Percentiles rank a stretch among this genome's conserved stretches.
These are phyloP conservation scores for Collariella sp. DNA, from an alignment of 495 filamentous ascomycete genomes.

Conservation along the genomic window DNA sequence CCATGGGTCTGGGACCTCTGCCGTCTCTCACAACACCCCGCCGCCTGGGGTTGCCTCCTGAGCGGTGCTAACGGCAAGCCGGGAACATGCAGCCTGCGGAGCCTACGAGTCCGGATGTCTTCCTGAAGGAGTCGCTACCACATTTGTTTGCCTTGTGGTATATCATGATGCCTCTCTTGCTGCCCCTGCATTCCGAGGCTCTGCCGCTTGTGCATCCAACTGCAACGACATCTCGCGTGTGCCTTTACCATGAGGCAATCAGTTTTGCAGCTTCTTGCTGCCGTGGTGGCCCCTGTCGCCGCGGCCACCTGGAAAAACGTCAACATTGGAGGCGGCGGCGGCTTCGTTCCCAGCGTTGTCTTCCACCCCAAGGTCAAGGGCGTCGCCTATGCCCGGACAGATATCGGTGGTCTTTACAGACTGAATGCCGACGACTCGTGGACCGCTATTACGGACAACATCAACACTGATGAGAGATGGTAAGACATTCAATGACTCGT, in stretches of 20 bases:
- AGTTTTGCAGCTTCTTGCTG: constrained; percentile 26
- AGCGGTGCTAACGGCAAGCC: constrained; percentile 6
- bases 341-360: constrained; percentile 51
- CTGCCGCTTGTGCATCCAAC: constrained; percentile 5
- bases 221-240: constrained; percentile 1
- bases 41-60: neutral
- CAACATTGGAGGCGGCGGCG: constrained; percentile 48
- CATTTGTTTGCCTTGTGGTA: constrained; percentile 9
- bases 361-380: constrained; percentile 50
- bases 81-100: constrained; percentile 4
- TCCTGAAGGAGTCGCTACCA: neutral
- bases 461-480: constrained; percentile 44
- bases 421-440: constrained; percentile 48
- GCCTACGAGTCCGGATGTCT: constrained; percentile 2
- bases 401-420: constrained; percentile 55
- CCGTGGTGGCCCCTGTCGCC: constrained; percentile 18
- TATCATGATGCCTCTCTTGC: constrained; percentile 14
- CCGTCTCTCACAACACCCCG: neutral
- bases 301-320: constrained; percentile 43
- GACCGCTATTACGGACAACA: constrained; percentile 48
- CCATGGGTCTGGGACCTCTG: constrained; percentile 15
- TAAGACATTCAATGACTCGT: constrained; percentile 5
- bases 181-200: constrained; percentile 4
- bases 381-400: constrained; percentile 52
- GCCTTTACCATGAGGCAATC: constrained; percentile 32